Conservation (phyloP, 306 rosid genomes). For the Vachellia pachyceras region DNA sequence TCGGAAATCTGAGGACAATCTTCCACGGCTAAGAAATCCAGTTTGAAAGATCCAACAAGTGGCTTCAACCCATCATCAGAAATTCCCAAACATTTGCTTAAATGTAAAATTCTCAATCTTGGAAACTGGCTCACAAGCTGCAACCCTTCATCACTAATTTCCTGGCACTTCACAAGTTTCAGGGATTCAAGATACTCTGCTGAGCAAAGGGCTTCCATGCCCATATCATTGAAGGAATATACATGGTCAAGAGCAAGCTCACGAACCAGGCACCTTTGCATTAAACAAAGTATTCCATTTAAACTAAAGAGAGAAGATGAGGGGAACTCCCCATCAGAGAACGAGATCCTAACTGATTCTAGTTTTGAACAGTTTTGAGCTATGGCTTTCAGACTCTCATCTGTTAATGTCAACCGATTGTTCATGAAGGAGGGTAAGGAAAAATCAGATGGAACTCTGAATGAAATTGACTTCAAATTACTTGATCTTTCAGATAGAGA, state of each 20-base stretch:
- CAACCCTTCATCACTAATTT: constrained; percentile 85
- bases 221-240: too few species aligned
- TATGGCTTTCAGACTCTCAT: constrained; percentile 75
- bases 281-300: too few species aligned
- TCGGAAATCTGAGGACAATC: constrained; percentile 91
- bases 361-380: constrained; percentile 78
- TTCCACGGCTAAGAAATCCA: constrained; percentile 72
- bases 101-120: constrained; percentile 49
- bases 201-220: too few species aligned
- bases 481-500: constrained; percentile 67
- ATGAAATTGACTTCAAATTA: constrained; percentile 67
- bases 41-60: constrained; percentile 69
- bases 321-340: too few species aligned
- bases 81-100: constrained; percentile 81
- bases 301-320: too few species aligned
- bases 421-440: constrained; percentile 70
- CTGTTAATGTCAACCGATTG: constrained; percentile 73
- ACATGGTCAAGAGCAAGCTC: too few species aligned
- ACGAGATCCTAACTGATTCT: constrained; percentile 76
- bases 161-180: constrained; percentile 85
- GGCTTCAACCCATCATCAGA: constrained; percentile 90
- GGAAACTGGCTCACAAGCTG: constrained; percentile 83
- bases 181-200: too few species aligned
- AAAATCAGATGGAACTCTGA: constrained; percentile 86
- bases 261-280: too few species aligned